Evolutionary conservation across 768 basidiomycete genomes (phyloP), one percentile per base, ranked within the genome.

Genomic region (Boletus barrowsii): DNA sequence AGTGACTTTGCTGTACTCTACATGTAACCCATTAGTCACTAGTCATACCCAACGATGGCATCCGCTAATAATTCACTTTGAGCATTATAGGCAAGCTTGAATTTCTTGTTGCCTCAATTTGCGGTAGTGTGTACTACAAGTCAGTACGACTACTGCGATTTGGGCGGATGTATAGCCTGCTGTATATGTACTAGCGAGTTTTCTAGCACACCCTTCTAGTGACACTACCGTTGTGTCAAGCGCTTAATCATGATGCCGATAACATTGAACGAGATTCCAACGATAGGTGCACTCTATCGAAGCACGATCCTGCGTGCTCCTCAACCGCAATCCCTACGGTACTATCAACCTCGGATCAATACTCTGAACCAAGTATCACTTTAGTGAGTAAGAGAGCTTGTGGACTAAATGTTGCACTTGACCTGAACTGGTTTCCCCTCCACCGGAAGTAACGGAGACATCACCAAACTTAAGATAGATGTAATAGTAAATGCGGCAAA

Each of bases 401-500:
- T 35, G 33, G 14, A 29, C n/a, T 14, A 39, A n/a, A 37, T 39
- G 10, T 42, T 18, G 5, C 33, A 30, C 18, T 10, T 5, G 13
- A 30, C 20, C 32, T 51, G 40, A 47, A 33, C 5, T 18, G 2
- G 24, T 26, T 26, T 36, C 18, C 33, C 32, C n/a, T 45, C 15
- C 14, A 29, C 26, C 39, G 15, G 39, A 62, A 91, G 90, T 62
- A 83, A 88, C 64, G 88, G 88, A 24, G 87, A 92, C 68, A 91
- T 93, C 53, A 92, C 90, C 3, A 73, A 75, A 52, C 66, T 93
- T 20, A 76, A 83, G 48, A 72, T 88, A 11, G 90, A 91, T 65
- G 73, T 82, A 0, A 86, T 93, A 51, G 90, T 93, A 29, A 93
- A 92, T 62, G 91, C 91, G 13, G 91, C 90, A 7, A 93, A 93